Percentiles rank a stretch among this genome's conserved stretches.
phyloP scores from a whole-genome alignment of 352 stramenopile genomes.

The Peronospora tabacina region DNA sequence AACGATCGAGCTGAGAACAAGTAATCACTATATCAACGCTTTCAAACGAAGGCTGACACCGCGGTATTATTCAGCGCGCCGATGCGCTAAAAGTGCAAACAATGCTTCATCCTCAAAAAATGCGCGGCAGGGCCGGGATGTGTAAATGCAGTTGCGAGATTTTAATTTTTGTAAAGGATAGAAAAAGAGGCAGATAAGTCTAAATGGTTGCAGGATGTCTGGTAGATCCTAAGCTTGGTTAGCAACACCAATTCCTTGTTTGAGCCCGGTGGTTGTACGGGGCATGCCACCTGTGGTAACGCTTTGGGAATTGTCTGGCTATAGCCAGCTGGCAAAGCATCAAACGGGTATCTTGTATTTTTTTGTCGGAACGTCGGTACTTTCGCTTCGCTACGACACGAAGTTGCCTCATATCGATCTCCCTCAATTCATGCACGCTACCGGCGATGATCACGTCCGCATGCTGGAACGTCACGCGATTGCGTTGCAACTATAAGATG shows the following conservation, averaged over 20 bases:
- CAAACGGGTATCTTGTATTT: neutral
- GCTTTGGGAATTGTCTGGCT: neutral
- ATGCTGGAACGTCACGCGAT: neutral
- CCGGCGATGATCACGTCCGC: neutral
- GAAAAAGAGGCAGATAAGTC: neutral
- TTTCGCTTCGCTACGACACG: neutral
- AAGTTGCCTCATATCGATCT: neutral
- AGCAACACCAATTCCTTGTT: neutral
- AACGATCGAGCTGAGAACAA: too few species aligned
- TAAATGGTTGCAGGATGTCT: conserved; percentile 1
- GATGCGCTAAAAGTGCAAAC: too few species aligned
- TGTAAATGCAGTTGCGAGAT: too few species aligned
- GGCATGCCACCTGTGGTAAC: neutral
- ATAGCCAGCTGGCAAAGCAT: neutral
- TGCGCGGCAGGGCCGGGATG: too few species aligned
- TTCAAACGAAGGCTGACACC: too few species aligned
- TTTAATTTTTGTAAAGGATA: too few species aligned
- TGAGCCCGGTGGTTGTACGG: neutral
- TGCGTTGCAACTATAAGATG: neutral
- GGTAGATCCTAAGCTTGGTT: conserved; percentile 2
- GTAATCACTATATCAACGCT: too few species aligned
- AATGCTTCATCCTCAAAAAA: too few species aligned
- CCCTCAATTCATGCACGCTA: neutral
- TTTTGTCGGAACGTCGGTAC: neutral
- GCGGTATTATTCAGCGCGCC: too few species aligned